These are phyloP conservation scores for Lasiosphaeria miniovina DNA, from an alignment of 495 filamentous ascomycete species.

Conservation along the genomic window DNA sequence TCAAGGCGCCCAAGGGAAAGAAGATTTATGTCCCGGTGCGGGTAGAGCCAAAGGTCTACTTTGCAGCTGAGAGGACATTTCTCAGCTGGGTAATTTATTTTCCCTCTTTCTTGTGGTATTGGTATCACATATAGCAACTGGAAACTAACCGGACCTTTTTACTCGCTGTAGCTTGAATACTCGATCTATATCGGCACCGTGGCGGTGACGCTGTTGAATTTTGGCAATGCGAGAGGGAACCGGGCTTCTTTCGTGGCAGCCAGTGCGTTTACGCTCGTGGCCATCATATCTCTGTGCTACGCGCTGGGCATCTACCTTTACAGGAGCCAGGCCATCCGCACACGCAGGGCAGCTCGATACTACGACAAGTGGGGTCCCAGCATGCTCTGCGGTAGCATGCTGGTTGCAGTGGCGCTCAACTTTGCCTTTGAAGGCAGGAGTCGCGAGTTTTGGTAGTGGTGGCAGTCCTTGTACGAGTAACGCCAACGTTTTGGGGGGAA, in stretches of 20 bases:
- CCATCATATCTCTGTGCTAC: constrained; percentile 71
- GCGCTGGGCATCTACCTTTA: constrained; percentile 80
- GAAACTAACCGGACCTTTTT: constrained; percentile 19
- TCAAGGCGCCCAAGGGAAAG: constrained; percentile 88
- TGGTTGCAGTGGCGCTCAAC: constrained; percentile 71
- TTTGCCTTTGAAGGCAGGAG: constrained; percentile 61
- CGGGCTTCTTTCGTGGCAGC: constrained; percentile 61
- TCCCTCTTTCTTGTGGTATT: not conserved
- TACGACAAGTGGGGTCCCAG: constrained; percentile 87
- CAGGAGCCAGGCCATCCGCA: constrained; percentile 78
- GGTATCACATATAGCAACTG: not conserved
- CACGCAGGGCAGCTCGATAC: constrained; percentile 77
- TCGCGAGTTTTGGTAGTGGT: constrained; percentile 36
- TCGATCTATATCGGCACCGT: constrained; percentile 91
- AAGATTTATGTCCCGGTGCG: constrained; percentile 91
- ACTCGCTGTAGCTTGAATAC: constrained; percentile 68
- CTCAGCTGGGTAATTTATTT: constrained; percentile 70
- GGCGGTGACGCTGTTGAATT: constrained; percentile 88
- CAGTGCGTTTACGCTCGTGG: constrained; percentile 77
- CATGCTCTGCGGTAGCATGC: constrained; percentile 68
- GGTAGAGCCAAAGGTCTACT: constrained; percentile 96
- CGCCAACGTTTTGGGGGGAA: too few relatives aligned
- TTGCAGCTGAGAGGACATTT: constrained; percentile 94
- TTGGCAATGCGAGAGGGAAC: constrained; percentile 49
- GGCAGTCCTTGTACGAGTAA: not conserved